A percentile compares a stretch with the other conserved stretches of the same genome.
Conservation (phyloP, 2,329 filamentous ascomycete genomes). For the Fusarium xyrophilum region DNA sequence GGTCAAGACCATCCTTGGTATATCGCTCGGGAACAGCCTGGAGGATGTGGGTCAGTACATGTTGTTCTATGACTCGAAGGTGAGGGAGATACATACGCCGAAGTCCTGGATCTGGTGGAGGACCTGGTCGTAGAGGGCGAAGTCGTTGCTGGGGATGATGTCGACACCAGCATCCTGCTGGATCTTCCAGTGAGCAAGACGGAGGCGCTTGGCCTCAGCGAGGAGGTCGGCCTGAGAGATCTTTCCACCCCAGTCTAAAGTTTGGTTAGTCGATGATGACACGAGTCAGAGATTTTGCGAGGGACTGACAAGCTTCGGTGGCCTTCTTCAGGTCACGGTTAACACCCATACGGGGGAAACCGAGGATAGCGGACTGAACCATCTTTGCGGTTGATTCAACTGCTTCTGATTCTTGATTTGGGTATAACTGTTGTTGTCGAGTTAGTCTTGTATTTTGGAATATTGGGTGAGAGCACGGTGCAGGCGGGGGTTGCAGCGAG, state of each 20-base stretch:
- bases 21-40: conserved; percentile 93
- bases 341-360: conserved; percentile 98
- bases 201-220: conserved; percentile 93
- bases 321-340: conserved; percentile 99
- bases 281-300: conserved; percentile 45
- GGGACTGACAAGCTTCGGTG: conserved; percentile 82
- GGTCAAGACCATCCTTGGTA: conserved; percentile 84
- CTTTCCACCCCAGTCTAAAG: conserved; percentile 83
- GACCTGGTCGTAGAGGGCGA: conserved; percentile 97
- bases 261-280: conserved; percentile 26
- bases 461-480: conserved; percentile 27
- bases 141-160: conserved; percentile 99
- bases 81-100: conserved; percentile 67
- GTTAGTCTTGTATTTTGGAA: conserved; percentile 20
- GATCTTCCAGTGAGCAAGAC: conserved; percentile 98
- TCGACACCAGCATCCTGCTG: conserved; percentile 98
- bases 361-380: conserved; percentile 81
- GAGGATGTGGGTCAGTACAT: conserved; percentile 17
- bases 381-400: conserved; percentile 55
- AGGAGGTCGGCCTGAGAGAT: conserved; percentile 90
- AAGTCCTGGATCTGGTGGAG: conserved; percentile 98
- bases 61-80: neutral
- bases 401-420: conserved; percentile 30
- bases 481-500: conserved; percentile 38
- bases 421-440: conserved; percentile 19